Evolutionary conservation across 1,139 yeast genomes (phyloP).

Genomic region (Schwanniomyces etchellsii): DNA sequence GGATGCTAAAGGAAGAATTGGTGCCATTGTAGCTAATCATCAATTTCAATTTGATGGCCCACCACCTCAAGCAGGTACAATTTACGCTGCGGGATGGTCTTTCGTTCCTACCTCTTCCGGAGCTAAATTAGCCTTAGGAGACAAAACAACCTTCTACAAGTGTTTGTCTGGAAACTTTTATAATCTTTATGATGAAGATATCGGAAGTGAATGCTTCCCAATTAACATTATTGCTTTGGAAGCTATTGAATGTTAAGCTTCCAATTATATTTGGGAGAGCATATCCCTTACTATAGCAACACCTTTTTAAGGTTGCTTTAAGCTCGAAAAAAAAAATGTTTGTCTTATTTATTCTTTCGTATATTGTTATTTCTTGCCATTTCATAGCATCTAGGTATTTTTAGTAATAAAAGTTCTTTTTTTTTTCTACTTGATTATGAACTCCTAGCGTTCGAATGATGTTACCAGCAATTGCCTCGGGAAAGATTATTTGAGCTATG

Average conservation of each 20-base stretch:
- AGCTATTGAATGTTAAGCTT: conserved; percentile 22
- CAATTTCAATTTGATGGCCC: conserved; percentile 90
- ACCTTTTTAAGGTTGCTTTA: too few relatives aligned
- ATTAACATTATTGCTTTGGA: conserved; percentile 31
- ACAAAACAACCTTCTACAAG: conserved; percentile 32
- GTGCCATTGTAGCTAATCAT: conserved; percentile 79
- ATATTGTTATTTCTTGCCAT: too few relatives aligned
- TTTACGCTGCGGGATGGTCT: conserved; percentile 84
- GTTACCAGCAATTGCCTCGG: too few relatives aligned
- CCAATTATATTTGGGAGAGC: too few relatives aligned
- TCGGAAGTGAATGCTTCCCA: conserved; percentile 33
- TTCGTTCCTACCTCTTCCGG: conserved; percentile 52
- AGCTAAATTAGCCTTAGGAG: conserved; percentile 34
- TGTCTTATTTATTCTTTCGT: too few relatives aligned
- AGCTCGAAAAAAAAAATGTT: too few relatives aligned
- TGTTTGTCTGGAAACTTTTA: conserved; percentile 40
- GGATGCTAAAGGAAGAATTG: conserved; percentile 65
- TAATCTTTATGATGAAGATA: conserved; percentile 37
- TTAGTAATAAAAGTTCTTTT: too few relatives aligned
- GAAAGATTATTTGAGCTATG: too few relatives aligned
- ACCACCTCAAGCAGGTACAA: conserved; percentile 86
- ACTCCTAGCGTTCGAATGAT: too few relatives aligned
- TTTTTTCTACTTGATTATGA: too few relatives aligned
- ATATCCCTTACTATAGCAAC: too few relatives aligned
- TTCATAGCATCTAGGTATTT: too few relatives aligned